phyloP scores from a whole-genome alignment of 345 rosid species.

The Geranium rotundifolium region DNA sequence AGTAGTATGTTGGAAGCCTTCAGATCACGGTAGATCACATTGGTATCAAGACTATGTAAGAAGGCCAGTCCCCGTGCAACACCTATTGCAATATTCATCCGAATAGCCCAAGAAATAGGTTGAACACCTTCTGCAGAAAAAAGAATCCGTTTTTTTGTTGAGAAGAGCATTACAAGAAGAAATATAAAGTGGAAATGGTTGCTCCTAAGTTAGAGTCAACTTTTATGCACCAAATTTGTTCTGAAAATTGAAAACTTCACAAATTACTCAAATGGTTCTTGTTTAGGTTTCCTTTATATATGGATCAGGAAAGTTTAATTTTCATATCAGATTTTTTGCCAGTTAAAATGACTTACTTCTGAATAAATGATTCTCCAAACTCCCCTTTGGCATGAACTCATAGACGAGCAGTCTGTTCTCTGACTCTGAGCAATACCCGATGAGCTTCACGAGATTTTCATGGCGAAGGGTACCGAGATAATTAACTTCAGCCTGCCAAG shows the following conservation, averaged over 20 bases:
- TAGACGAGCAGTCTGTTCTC: constrained; percentile 69
- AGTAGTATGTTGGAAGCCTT: constrained; percentile 64
- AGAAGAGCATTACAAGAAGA: too few relatives aligned
- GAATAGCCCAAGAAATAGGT: constrained; percentile 41
- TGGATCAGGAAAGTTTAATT: not conserved
- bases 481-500: constrained; percentile 62
- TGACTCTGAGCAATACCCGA: constrained; percentile 65
- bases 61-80: constrained; percentile 53
- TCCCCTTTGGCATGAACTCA: constrained; percentile 78
- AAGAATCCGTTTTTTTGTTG: not conserved
- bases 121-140: constrained; percentile 40
- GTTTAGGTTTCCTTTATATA: too few relatives aligned
- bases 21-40: constrained; percentile 56
- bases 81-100: constrained; percentile 40
- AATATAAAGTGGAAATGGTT: too few relatives aligned
- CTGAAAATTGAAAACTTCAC: too few relatives aligned
- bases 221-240: too few relatives aligned
- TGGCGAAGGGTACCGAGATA: constrained; percentile 70
- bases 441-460: constrained; percentile 71
- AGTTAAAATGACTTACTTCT: constrained; percentile 50
- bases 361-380: constrained; percentile 85
- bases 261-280: too few relatives aligned
- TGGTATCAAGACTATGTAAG: constrained; percentile 48
- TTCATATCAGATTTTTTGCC: not conserved
- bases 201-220: too few relatives aligned